Evolutionary conservation across 2,329 filamentous ascomycete species (phyloP).

Genomic region (Dichotomopilus funicola): DNA sequence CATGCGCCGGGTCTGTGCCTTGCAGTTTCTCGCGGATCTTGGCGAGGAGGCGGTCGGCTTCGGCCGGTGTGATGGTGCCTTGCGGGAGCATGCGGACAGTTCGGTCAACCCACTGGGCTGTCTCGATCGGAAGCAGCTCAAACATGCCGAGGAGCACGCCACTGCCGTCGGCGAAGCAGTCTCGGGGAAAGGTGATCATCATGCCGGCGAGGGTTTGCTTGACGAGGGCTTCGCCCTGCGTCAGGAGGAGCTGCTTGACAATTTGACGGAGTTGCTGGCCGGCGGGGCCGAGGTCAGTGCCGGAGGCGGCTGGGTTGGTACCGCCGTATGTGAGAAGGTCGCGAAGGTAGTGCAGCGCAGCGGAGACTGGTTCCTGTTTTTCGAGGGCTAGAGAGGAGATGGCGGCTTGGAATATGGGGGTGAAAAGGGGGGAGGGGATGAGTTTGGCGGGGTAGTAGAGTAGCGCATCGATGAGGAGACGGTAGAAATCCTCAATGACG

Average conservation of each 20-base stretch:
- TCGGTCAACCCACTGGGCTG: conserved; percentile 72
- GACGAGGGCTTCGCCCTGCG: conserved; percentile 69
- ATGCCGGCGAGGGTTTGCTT: conserved; percentile 92
- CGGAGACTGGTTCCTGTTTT: conserved; percentile 84
- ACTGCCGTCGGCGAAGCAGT: conserved; percentile 91
- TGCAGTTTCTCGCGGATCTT: conserved; percentile 75
- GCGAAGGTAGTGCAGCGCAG: conserved; percentile 85
- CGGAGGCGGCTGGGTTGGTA: conserved; percentile 61
- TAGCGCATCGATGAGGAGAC: conserved; percentile 81
- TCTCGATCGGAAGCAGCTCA: conserved; percentile 74
- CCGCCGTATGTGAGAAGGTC: conserved; percentile 87
- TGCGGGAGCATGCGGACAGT: conserved; percentile 79
- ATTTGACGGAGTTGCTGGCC: conserved; percentile 63
- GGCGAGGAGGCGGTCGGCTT: conserved; percentile 72
- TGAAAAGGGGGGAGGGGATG: conserved; percentile 70
- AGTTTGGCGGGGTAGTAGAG: conserved; percentile 86
- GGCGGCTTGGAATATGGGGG: conserved; percentile 79
- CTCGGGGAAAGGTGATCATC: conserved; percentile 97
- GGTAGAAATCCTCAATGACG: conserved; percentile 95
- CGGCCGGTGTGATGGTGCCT: conserved; percentile 71
- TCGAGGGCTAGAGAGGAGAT: conserved; percentile 81
- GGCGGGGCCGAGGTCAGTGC: conserved; percentile 49
- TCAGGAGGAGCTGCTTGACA: conserved; percentile 64
- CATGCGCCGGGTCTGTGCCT: conserved; percentile 51
- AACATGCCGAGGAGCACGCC: conserved; percentile 88